Conservation (phyloP, 495 filamentous ascomycete genomes). For the Penicillium cataractarum region DNA sequence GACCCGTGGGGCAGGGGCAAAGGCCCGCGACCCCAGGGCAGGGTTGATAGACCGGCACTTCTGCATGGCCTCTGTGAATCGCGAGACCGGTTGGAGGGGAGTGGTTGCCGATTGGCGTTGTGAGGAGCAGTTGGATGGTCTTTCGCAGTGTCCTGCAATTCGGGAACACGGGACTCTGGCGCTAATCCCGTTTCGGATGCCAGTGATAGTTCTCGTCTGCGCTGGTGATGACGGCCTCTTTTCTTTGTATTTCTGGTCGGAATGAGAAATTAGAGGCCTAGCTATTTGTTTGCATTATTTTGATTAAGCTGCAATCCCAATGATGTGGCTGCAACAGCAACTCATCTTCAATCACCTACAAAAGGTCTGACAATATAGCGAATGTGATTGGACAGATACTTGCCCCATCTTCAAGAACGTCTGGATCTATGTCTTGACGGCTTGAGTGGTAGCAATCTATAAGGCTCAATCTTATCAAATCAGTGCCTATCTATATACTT, state of each 20-base stretch:
- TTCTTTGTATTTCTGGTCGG: neutral
- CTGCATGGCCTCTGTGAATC: slow-evolving; percentile 53
- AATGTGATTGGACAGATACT: slow-evolving; percentile 28
- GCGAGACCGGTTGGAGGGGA: slow-evolving; percentile 41
- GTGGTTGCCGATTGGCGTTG: slow-evolving; percentile 38
- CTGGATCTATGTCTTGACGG: neutral
- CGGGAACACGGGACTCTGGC: slow-evolving; percentile 46
- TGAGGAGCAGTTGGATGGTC: slow-evolving; percentile 36
- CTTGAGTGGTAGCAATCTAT: neutral
- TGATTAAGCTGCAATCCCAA: neutral
- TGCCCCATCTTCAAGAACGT: neutral
- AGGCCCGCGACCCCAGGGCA: slow-evolving; percentile 47
- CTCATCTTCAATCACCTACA: neutral
- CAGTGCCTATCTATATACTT: too few species aligned
- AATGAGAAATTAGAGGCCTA: neutral
- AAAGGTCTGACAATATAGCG: slow-evolving; percentile 32
- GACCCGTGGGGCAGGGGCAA: slow-evolving; percentile 45
- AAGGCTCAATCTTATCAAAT: too few species aligned
- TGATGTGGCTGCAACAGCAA: neutral
- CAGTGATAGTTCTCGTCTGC: neutral
- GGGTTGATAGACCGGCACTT: slow-evolving; percentile 53
- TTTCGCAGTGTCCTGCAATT: slow-evolving; percentile 36
- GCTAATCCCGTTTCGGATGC: slow-evolving; percentile 43
- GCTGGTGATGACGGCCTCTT: neutral
- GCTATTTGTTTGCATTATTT: neutral